Evolutionary conservation across 257 asterid species (phyloP).

Genomic region (Paulownia fortunei): DNA sequence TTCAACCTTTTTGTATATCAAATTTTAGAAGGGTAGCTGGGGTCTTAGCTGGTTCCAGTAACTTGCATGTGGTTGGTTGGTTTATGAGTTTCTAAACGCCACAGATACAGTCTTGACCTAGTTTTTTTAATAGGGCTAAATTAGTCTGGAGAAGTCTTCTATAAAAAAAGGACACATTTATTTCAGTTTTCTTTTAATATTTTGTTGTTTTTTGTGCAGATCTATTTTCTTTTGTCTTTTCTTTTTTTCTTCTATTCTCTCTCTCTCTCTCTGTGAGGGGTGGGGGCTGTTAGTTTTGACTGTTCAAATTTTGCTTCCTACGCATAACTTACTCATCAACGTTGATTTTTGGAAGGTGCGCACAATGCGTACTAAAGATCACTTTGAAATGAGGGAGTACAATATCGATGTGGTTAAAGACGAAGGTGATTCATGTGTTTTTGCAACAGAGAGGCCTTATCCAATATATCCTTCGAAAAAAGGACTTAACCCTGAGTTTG

Average conservation of each 20-base stretch:
- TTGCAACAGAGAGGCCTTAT: constrained; percentile 82
- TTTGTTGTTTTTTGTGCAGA: not conserved
- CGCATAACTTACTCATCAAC: constrained; percentile 25
- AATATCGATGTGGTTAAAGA: constrained; percentile 71
- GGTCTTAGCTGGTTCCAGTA: constrained; percentile 5
- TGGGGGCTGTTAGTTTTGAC: constrained; percentile 10
- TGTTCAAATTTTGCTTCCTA: constrained; percentile 4
- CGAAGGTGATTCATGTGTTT: constrained; percentile 62
- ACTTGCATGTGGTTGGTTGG: not conserved
- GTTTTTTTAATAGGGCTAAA: too few species aligned
- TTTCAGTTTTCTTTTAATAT: not conserved
- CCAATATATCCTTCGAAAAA: constrained; percentile 96
- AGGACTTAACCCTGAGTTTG: constrained; percentile 74
- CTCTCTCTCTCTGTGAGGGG: not conserved
- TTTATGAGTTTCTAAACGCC: not conserved
- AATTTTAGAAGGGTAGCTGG: not conserved
- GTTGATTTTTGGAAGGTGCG: constrained; percentile 67
- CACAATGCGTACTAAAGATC: constrained; percentile 63
- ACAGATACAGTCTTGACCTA: not conserved
- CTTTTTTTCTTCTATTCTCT: not conserved
- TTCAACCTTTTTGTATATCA: not conserved
- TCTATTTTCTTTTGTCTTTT: not conserved
- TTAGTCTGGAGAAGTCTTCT: not conserved
- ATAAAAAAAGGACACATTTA: not conserved
- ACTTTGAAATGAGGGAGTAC: constrained; percentile 92